These are phyloP conservation scores for Cystobasidium pallidum DNA, from an alignment of 1,284 basidiomycete genomes.

Conservation along the genomic window DNA sequence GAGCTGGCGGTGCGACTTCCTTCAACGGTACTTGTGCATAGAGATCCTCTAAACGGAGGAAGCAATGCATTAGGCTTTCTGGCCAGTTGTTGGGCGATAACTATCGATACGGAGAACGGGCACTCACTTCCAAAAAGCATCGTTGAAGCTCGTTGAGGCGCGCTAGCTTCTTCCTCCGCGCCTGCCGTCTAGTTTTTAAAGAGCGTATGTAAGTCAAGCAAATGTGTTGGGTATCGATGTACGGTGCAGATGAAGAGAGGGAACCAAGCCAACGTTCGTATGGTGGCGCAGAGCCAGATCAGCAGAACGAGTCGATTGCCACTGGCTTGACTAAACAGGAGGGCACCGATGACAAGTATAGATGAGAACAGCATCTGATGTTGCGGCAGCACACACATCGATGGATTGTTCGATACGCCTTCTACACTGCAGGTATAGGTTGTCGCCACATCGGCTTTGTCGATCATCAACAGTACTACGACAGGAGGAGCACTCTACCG, in stretches of 20 bases:
- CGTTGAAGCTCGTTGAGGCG: background rate
- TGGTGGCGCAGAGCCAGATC: conserved; percentile 7
- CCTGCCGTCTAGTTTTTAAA: too few relatives aligned
- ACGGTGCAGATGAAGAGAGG: background rate
- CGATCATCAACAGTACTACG: too few relatives aligned
- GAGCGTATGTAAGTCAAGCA: conserved; percentile 2
- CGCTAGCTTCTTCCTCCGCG: too few relatives aligned
- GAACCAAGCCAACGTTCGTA: background rate
- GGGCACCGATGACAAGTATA: too few relatives aligned
- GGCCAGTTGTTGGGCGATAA: background rate
- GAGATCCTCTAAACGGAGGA: conserved; percentile 28
- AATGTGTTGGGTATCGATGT: background rate
- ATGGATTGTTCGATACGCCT: too few relatives aligned
- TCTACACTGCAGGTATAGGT: too few relatives aligned
- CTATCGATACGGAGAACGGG: background rate
- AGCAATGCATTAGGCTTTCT: background rate
- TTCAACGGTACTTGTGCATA: conserved; percentile 35
- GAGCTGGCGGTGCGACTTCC: conserved; percentile 27
- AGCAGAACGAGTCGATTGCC: background rate
- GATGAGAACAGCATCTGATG: too few relatives aligned
- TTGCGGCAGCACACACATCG: too few relatives aligned
- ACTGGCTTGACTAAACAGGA: too few relatives aligned
- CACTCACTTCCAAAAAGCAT: conserved; percentile 37
- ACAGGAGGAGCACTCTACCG: too few relatives aligned
- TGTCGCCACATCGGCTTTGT: background rate